Evolutionary conservation across 805 yeast genomes (phyloP).

Genomic region (Blastobotrys terrestris): DNA sequence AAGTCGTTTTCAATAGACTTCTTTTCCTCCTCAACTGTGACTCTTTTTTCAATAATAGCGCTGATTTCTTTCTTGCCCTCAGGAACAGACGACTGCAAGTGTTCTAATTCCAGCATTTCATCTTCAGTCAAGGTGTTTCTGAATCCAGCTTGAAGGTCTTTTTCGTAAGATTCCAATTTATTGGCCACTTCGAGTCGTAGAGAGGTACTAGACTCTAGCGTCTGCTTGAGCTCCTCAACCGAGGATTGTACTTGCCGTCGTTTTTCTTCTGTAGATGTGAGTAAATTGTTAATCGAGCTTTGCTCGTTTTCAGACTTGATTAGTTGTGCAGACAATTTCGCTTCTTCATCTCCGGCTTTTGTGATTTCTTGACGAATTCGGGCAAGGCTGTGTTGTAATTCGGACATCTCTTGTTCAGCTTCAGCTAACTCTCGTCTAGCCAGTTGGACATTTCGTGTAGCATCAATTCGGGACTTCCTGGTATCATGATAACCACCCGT

Average conservation of each 20-base stretch:
- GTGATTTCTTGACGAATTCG: constrained; percentile 49
- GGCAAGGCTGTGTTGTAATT: constrained; percentile 36
- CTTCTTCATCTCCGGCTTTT: constrained; percentile 37
- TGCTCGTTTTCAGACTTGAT: constrained; percentile 25
- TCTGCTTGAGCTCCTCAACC: constrained; percentile 27
- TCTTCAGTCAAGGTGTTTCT: constrained; percentile 42
- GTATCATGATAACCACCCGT: constrained; percentile 84
- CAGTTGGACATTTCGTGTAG: constrained; percentile 49
- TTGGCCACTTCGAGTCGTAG: constrained; percentile 32
- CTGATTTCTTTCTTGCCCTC: constrained; percentile 38
- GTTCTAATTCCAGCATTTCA: constrained; percentile 42
- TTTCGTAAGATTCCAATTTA: constrained; percentile 39
- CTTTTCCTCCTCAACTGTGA: constrained; percentile 42
- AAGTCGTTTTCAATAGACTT: constrained; percentile 50
- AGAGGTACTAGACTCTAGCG: constrained; percentile 39
- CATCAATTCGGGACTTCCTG: constrained; percentile 62
- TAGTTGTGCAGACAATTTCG: background rate
- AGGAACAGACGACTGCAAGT: constrained; percentile 34
- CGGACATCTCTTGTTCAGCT: constrained; percentile 36
- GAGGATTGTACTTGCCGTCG: constrained; percentile 19
- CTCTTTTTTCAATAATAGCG: constrained; percentile 34
- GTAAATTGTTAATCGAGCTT: constrained; percentile 36
- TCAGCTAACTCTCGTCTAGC: constrained; percentile 45
- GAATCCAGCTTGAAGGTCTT: constrained; percentile 52
- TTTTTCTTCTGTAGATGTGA: background rate